A percentile compares a stretch with the other conserved stretches of the same genome.
Evolutionary conservation across 106 monocot genomes (phyloP).

Genomic region (Triglochin maritima): DNA sequence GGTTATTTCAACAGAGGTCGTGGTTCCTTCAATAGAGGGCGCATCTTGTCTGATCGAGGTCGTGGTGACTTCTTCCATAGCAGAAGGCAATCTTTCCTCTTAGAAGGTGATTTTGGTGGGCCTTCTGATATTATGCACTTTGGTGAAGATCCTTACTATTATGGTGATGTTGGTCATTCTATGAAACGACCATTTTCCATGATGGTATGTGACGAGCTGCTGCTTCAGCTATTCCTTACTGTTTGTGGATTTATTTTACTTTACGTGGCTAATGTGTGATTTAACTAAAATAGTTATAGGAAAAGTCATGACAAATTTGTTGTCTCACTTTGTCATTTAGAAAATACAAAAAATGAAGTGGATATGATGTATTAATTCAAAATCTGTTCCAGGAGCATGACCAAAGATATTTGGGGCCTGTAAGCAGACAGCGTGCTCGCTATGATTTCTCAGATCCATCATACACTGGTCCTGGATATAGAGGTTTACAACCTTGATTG

Average conservation of each 20-base stretch:
- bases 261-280: too few species aligned
- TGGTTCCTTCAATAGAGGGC: slow-evolving; percentile 1
- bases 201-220: slow-evolving; percentile 31
- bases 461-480: slow-evolving; percentile 22
- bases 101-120: slow-evolving; percentile 35
- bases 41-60: slow-evolving; percentile 28
- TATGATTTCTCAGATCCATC: slow-evolving; percentile 47
- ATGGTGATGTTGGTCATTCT: slow-evolving; percentile 40
- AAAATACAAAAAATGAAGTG: not conserved
- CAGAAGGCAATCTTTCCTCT: slow-evolving; percentile 32
- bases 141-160: slow-evolving; percentile 52
- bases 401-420: slow-evolving; percentile 36
- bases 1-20: slow-evolving; percentile 21
- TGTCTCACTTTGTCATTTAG: not conserved
- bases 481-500: slow-evolving; percentile 23
- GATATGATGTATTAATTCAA: not conserved
- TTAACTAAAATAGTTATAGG: too few species aligned
- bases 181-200: slow-evolving; percentile 54
- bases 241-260: too few species aligned
- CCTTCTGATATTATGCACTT: slow-evolving; percentile 29
- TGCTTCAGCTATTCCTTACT: not conserved
- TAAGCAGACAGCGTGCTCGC: slow-evolving; percentile 38
- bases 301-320: not conserved
- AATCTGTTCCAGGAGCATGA: slow-evolving; percentile 44
- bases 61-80: slow-evolving; percentile 27